Evolutionary conservation across 352 stramenopile genomes (phyloP).

Genomic region (Phytophthora niederhauseri): DNA sequence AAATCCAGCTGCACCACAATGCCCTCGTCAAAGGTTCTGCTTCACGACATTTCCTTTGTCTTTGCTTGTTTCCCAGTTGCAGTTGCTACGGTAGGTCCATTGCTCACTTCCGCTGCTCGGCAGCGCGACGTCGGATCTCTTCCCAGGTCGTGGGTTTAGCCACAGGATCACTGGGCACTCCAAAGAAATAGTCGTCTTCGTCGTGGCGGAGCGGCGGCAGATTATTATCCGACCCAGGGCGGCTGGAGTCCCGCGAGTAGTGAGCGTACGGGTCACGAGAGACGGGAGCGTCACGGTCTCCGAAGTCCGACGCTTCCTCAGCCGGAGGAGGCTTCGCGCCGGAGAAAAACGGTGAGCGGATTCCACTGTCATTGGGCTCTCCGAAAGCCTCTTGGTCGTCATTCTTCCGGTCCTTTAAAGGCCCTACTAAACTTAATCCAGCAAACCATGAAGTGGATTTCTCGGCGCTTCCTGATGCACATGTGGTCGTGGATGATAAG

Average conservation of each 20-base stretch:
- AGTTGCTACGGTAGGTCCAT: not conserved
- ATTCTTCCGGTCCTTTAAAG: constrained; percentile 7
- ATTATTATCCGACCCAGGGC: constrained; percentile 20
- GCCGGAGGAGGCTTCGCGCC: constrained; percentile 26
- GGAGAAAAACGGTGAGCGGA: constrained; percentile 62
- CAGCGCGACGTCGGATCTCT: constrained; percentile 69
- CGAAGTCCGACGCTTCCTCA: constrained; percentile 7
- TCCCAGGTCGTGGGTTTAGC: constrained; percentile 75
- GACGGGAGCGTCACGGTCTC: constrained; percentile 30
- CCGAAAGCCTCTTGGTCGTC: constrained; percentile 26
- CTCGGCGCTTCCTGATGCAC: constrained; percentile 75
- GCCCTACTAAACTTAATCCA: not conserved
- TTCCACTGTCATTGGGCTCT: constrained; percentile 27
- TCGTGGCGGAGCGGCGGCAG: constrained; percentile 35
- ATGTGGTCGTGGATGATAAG: constrained; percentile 79
- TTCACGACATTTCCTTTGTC: constrained; percentile 3
- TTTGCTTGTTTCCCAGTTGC: constrained; percentile 3
- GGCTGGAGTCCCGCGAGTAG: constrained; percentile 21
- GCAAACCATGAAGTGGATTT: constrained; percentile 90
- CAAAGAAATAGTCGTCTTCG: constrained; percentile 64
- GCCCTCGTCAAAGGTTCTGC: not conserved
- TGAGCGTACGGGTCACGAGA: constrained; percentile 52
- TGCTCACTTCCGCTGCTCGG: constrained; percentile 54
- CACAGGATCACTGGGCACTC: constrained; percentile 23
- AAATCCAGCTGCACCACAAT: constrained; percentile 11